Base-by-base conservation (phyloP, 2,329 filamentous ascomycete species). In the Parastagonospora avenae region DNA sequence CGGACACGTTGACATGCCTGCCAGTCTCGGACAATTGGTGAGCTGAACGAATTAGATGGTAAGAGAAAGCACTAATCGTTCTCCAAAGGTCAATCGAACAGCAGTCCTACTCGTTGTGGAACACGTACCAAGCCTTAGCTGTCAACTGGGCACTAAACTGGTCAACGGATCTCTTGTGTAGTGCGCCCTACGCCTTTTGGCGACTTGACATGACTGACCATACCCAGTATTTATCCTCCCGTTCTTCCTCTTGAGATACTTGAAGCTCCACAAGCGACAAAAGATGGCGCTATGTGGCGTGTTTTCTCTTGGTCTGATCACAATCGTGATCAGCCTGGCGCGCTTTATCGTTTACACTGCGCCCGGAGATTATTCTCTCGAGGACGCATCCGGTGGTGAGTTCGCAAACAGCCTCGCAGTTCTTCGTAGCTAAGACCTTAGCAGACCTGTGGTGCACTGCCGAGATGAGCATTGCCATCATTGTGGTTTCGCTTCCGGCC, bases 391-490 rank as follows among this genome's bases (percentile, higher is more conserved):
- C 30, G 63, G 61, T 28, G 59, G 61, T 66, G 52, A 32, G 59
- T 42, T 2, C 32, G 11, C 16, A 16, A 16, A 4, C 35, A 2
- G 3, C 19, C 19, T 24, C 19, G 14, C 7, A 19, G 9, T 16
- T 37, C 16, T 7, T 7, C 14, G 9, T 5, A 16, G 10, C 37
- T 53, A 37, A 53, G 30, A 48, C 42, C 10, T 28, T n/a, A 12
- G 9, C 30, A 65, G 62, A 63, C 36, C 42, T 57, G 7, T 63
- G 59, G 59, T 63, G 57, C 27, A 63, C 61, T 15, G 61, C 61
- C 19, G 61, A 65, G 39, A 59, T 64, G 54, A 58, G 59, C 38
- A 64, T 59, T 36, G 57, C 59, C 38, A 35, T 52, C 30, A 55
- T 55, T 16, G 60, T 65, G 31, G 62, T 58, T 28, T 65, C 59